These are phyloP conservation scores for Thielaviopsis euricoi DNA, from an alignment of 2,329 filamentous ascomycete genomes.

Conservation along the genomic window DNA sequence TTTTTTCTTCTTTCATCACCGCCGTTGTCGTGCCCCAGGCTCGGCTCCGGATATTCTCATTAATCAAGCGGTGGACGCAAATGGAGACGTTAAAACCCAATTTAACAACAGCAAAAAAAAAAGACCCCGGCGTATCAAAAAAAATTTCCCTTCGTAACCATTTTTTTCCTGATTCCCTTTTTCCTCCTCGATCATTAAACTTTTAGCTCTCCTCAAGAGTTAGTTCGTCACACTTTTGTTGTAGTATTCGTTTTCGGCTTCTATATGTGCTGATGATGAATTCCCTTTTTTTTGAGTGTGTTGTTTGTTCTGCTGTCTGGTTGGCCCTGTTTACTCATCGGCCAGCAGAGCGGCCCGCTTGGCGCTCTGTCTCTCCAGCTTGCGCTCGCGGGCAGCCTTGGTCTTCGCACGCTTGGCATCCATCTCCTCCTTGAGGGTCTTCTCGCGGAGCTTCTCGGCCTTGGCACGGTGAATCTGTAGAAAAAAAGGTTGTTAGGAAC, in stretches of 20 bases:
- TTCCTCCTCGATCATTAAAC: background rate
- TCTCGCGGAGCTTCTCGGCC: conserved; percentile 97
- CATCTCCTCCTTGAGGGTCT: conserved; percentile 97
- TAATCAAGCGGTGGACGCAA: background rate
- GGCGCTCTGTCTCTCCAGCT: conserved; percentile 74
- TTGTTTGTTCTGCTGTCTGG: conserved; percentile 12
- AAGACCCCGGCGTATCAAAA: background rate
- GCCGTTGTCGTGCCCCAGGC: background rate
- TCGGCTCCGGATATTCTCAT: background rate
- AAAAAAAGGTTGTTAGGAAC: background rate
- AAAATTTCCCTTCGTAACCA: background rate
- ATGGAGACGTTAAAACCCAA: background rate
- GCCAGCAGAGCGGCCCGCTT: conserved; percentile 82
- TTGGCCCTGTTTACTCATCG: conserved; percentile 28
- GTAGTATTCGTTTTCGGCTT: conserved; percentile 10
- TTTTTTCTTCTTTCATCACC: background rate
- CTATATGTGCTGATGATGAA: conserved; percentile 10
- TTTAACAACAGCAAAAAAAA: background rate
- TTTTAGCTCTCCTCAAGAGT: conserved; percentile 13
- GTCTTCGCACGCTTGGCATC: conserved; percentile 99
- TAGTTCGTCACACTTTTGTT: conserved; percentile 15
- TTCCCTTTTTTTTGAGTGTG: conserved; percentile 11
- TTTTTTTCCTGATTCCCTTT: conserved; percentile 10
- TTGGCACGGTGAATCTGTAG: conserved; percentile 97
- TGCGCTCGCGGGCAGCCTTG: conserved; percentile 99